Evolutionary conservation across 345 rosid species (phyloP), one percentile per base, ranked within the genome.

Genomic region (Nephelium lappaceum): DNA sequence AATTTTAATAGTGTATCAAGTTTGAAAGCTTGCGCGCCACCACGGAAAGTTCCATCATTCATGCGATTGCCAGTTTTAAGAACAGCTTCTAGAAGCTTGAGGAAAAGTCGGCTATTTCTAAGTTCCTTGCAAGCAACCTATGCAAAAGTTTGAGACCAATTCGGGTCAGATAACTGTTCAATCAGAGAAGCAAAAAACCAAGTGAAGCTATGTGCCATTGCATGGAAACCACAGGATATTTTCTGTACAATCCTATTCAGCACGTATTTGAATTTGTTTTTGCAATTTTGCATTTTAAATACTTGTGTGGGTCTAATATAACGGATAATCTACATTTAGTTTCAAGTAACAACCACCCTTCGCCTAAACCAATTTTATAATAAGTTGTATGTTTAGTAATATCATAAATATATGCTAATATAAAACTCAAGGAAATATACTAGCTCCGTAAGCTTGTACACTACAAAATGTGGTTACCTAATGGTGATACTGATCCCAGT

Each of bases 61-160:
- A 97, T 97, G 60, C 99, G 92, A 80, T 97, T 97, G 78, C 99
- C 99, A 9, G 99, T 97, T 85, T 97, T 97, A 12, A 97, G 97
- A 85, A 97, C 98, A 69, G 99, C 99, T 86, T 97, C 99, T 74
- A 97, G 85, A 73, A 97, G 93, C 88, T 94, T 97, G 79, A 93
- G 88, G 91, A 97, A 97, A 81, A 97, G 80, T 67, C 98, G 82
- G 80, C 96, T 93, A 84, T 86, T 93, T 71, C 83, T 86, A 39
- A 97, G 95, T 84, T 93, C 98, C 86, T 91, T 84, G 86, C 98
- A 94, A 58, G 98, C 98, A 82, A 93, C 90, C 98, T 96, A 85
- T 38, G 61, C 36, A 80, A n/a, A 9, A 39, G 23, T 74, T 53
- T 65, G 36, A 71, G 10, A 71, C 58, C 47, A 41, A 24, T 39